phyloP scores from a whole-genome alignment of 1,139 yeast genomes.

The Blastobotrys persicus region DNA sequence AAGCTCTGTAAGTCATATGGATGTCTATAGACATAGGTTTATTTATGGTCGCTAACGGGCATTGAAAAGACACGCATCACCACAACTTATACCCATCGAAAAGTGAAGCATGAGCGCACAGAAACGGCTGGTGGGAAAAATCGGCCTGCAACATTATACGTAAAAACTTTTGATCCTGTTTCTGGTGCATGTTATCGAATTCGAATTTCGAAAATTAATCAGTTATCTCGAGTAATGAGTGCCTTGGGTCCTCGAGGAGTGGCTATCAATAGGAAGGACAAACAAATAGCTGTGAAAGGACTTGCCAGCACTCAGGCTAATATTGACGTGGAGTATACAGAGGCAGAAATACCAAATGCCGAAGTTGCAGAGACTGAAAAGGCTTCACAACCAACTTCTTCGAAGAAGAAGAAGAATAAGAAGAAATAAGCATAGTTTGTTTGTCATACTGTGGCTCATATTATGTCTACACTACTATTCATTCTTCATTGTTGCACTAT shows the following conservation, averaged over 20 bases:
- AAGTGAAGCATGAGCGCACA: constrained; percentile 29
- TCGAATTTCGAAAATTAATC: constrained; percentile 66
- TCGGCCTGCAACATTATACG: constrained; percentile 46
- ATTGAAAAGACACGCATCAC: constrained; percentile 42
- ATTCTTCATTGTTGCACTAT: too few relatives aligned
- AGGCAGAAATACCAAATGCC: constrained; percentile 14
- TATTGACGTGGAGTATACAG: constrained; percentile 25
- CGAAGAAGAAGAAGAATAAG: constrained; percentile 1
- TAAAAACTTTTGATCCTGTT: constrained; percentile 70
- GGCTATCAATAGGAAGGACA: constrained; percentile 22
- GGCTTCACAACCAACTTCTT: not conserved
- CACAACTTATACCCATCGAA: constrained; percentile 47
- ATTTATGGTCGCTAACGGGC: too few relatives aligned
- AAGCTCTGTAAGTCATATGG: not conserved
- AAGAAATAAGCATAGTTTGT: not conserved
- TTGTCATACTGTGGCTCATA: too few relatives aligned
- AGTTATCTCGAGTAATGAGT: constrained; percentile 70
- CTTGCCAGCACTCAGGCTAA: constrained; percentile 35
- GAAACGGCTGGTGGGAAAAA: constrained; percentile 30
- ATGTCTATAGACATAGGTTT: too few relatives aligned
- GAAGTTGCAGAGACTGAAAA: not conserved
- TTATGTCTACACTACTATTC: too few relatives aligned
- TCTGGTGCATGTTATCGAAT: constrained; percentile 66
- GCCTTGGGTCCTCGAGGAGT: constrained; percentile 88
- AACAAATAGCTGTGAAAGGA: constrained; percentile 27